Conservation (phyloP, 2,329 filamentous ascomycete genomes). For the Fusarium marasasianum region DNA sequence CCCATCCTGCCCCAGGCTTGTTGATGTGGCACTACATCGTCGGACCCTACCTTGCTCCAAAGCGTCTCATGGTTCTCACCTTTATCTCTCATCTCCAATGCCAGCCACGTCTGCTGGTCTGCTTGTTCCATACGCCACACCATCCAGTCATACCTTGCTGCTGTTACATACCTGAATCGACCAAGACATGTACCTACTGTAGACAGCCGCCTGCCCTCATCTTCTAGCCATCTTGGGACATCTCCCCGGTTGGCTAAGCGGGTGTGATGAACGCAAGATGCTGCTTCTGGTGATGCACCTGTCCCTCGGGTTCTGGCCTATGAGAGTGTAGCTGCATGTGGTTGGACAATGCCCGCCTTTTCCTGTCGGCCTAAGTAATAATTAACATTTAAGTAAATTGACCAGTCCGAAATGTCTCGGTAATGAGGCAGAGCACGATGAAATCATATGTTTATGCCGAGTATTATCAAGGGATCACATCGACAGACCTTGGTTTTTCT, state of each 20-base stretch:
- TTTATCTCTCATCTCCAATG: conserved; percentile 28
- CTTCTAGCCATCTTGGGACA: conserved; percentile 31
- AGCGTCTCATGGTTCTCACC: background rate
- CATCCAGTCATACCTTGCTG: conserved; percentile 12
- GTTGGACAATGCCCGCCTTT: conserved; percentile 13
- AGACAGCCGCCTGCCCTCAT: conserved; percentile 18
- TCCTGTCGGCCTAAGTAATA: background rate
- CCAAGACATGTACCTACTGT: conserved; percentile 6
- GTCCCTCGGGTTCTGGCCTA: conserved; percentile 16
- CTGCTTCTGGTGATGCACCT: conserved; percentile 32
- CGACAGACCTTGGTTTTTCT: background rate
- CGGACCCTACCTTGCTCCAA: conserved; percentile 14
- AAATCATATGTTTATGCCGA: background rate
- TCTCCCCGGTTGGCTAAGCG: conserved; percentile 31
- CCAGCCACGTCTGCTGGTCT: conserved; percentile 30
- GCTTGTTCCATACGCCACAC: conserved; percentile 29
- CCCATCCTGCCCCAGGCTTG: conserved; percentile 14
- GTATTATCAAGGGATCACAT: background rate
- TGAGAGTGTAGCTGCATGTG: conserved; percentile 10
- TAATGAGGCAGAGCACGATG: background rate
- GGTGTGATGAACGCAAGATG: conserved; percentile 35
- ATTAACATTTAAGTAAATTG: background rate
- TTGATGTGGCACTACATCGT: conserved; percentile 22
- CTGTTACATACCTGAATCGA: conserved; percentile 6
- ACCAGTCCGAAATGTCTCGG: conserved; percentile 18